A percentile compares a stretch with the other conserved stretches of the same genome.
phyloP scores from a whole-genome alignment of 768 basidiomycete species.

The Macrolepiota dolichaula region DNA sequence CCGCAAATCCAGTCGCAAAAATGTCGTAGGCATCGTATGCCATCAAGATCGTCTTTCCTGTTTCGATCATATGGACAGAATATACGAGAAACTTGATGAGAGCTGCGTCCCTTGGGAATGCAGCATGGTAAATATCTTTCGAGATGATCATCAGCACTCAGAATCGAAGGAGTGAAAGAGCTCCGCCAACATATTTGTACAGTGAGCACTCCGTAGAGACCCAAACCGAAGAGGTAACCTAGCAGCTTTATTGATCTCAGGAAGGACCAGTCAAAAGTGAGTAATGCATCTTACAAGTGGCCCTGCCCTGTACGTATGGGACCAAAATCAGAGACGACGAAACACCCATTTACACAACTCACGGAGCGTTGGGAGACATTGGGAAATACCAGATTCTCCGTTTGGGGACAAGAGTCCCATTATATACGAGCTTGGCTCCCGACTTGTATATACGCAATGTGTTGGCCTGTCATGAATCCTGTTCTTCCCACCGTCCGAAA shows the following conservation, averaged over 20 bases:
- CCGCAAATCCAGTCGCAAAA: background rate
- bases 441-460: background rate
- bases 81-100: slow-evolving; percentile 6
- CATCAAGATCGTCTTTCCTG: background rate
- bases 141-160: background rate
- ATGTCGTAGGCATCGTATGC: background rate
- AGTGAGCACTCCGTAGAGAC: background rate
- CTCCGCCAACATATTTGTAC: background rate
- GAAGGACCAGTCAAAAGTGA: background rate
- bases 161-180: background rate
- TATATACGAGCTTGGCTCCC: background rate
- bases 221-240: background rate
- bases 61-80: slow-evolving; percentile 2
- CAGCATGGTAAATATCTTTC: slow-evolving; percentile 9
- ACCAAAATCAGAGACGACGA: background rate
- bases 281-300: background rate
- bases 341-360: background rate
- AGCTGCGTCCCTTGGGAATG: slow-evolving; percentile 6
- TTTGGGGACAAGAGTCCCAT: background rate
- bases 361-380: background rate
- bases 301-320: background rate
- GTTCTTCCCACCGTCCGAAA: background rate
- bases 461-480: background rate
- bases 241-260: background rate
- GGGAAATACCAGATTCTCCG: background rate